Evolutionary conservation across 148 eudicot species (phyloP), one percentile per base, ranked within the genome.

Genomic region (Dianthus caryophyllus): DNA sequence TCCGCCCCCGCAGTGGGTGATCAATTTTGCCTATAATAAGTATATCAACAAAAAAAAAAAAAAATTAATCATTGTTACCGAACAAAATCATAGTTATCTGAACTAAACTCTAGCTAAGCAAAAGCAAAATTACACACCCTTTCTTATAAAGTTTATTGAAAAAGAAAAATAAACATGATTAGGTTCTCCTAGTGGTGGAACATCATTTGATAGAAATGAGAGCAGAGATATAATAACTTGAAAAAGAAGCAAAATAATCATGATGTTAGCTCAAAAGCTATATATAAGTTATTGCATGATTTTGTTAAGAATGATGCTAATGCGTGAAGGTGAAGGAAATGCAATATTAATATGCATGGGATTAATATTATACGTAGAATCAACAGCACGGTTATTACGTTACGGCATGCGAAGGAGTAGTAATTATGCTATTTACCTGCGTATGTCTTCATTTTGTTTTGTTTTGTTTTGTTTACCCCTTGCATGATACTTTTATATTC

Each of bases 281-380:
- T 50, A 18, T 6, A 18, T 18, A n/a, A 50, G n/a, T n/a, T n/a
- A n/a, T 6, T 50, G 26, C 11, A 18, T 16, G 24, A 11, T 9
- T 4, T 1, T 58, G 39, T 58, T 16, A 58, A 33, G 21, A 30
- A 6, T 30, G 62, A 58, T 58, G 62, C 29, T 29, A 30, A 58
- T 46, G 43, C 70, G 69, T 75, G 58, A 64, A 64, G 31, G 24
- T 31, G 33, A 69, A 75, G 72, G 64, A 11, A 72, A 18, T 55
- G 48, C 9, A 54, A 26, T 25, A 15, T 25, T 26, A 33, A 33
- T 33, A 7, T 33, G 38, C 59, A 55, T 55, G 59, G 62, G 62
- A 17, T 58, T 75, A 65, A 16, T 48, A 33, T 60, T 61, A 61
- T 61, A 71, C 56, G 25, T 61, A 66, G 20, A 29, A 59, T 17